Conservation (phyloP, 2,329 filamentous ascomycete species). For the Juglanconis sp. region DNA sequence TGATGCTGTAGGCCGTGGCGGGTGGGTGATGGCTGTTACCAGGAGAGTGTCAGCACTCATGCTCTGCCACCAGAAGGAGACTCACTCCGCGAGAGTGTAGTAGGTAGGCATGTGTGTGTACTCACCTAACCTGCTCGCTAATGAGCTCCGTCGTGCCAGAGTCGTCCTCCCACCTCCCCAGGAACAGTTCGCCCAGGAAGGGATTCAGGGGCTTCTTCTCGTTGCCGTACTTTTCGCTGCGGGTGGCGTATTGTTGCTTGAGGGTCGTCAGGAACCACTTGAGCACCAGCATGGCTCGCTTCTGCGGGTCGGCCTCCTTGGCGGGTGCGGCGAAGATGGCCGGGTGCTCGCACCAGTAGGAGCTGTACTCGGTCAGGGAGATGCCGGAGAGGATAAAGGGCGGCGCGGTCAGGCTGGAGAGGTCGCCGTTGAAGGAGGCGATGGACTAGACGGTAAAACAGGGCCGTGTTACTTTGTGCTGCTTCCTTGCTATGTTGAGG, state of each 20-base stretch:
- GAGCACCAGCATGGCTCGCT: conserved; percentile 80
- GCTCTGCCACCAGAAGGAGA: too few relatives aligned
- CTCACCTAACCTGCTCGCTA: conserved; percentile 85
- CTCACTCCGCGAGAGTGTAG: too few relatives aligned
- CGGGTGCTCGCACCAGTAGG: conserved; percentile 80
- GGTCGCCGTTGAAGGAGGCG: conserved; percentile 77
- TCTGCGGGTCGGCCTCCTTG: conserved; percentile 72
- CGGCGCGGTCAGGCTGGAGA: conserved; percentile 75
- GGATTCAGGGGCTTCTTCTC: conserved; percentile 99
- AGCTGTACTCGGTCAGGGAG: conserved; percentile 75
- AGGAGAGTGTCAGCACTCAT: background rate
- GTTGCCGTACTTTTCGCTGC: conserved; percentile 76
- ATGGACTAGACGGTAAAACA: conserved; percentile 53
- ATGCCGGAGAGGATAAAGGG: conserved; percentile 79
- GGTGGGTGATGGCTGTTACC: conserved; percentile 76
- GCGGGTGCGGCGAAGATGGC: conserved; percentile 78
- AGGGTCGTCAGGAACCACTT: conserved; percentile 95
- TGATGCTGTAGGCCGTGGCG: conserved; percentile 89
- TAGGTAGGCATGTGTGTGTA: background rate
- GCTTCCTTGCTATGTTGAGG: background rate
- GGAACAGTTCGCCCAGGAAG: conserved; percentile 90
- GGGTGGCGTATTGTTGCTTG: conserved; percentile 75
- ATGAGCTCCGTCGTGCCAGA: conserved; percentile 80
- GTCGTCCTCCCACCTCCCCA: conserved; percentile 84
- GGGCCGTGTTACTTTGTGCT: background rate